phyloP scores from a whole-genome alignment of 345 rosid genomes.

The Reutealis trisperma region DNA sequence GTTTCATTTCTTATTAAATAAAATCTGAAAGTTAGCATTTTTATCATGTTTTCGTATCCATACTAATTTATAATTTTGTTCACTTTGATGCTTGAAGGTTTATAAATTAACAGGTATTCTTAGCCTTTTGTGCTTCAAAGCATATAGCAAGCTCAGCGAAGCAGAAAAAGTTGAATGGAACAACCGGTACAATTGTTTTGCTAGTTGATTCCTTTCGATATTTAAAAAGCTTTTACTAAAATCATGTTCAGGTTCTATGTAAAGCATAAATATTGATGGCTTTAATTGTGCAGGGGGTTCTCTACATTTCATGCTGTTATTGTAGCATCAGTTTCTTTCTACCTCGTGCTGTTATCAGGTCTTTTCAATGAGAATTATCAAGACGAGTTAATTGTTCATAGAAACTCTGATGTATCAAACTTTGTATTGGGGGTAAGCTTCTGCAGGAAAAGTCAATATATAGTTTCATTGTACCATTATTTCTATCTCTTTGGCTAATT shows the following conservation, averaged over 20 bases:
- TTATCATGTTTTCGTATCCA: background rate
- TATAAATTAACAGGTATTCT: slow-evolving; percentile 59
- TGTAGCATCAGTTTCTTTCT: slow-evolving; percentile 60
- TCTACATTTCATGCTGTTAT: slow-evolving; percentile 81
- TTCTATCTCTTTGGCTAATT: background rate
- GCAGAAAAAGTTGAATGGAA: slow-evolving; percentile 77
- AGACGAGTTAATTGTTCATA: slow-evolving; percentile 51
- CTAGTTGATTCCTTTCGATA: background rate
- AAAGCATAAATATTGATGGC: slow-evolving; percentile 9
- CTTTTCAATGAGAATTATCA: slow-evolving; percentile 55
- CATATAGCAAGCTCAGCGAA: slow-evolving; percentile 52
- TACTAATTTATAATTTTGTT: slow-evolving; percentile 8
- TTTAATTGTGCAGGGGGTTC: slow-evolving; percentile 62
- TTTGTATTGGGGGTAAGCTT: slow-evolving; percentile 65
- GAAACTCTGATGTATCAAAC: slow-evolving; percentile 57
- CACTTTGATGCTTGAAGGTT: slow-evolving; percentile 47
- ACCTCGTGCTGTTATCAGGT: slow-evolving; percentile 59
- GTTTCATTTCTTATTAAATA: background rate
- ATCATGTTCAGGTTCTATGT: background rate
- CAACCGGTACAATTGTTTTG: slow-evolving; percentile 51
- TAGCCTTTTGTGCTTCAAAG: slow-evolving; percentile 50
- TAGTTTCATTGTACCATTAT: slow-evolving; percentile 6
- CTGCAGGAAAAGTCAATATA: background rate
- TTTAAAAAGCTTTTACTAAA: background rate
- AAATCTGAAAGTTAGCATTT: background rate